phyloP scores from a whole-genome alignment of 345 rosid species.

The Dipteronia sinensis region DNA sequence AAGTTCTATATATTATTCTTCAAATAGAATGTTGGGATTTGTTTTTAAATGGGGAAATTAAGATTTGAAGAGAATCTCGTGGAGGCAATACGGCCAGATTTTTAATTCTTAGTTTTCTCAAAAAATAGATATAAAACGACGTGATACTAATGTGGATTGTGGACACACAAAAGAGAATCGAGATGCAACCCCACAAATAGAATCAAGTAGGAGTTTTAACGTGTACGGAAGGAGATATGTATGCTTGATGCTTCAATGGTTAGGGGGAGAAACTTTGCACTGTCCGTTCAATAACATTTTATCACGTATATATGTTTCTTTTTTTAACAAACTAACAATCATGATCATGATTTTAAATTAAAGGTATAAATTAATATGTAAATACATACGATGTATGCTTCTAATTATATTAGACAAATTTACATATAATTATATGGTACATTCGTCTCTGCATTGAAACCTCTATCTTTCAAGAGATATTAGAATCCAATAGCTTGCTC shows the following conservation, averaged over 20 bases:
- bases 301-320: neutral
- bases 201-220: neutral
- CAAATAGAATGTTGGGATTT: neutral
- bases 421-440: too few species aligned
- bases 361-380: too few species aligned
- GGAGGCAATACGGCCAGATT: neutral
- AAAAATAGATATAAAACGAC: too few species aligned
- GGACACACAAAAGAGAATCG: neutral
- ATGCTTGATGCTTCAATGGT: too few species aligned
- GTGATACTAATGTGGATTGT: too few species aligned
- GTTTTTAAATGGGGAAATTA: neutral
- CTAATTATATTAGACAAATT: too few species aligned
- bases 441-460: neutral
- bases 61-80: neutral
- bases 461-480: too few species aligned
- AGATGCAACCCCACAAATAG: too few species aligned
- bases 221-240: neutral
- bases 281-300: neutral
- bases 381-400: too few species aligned
- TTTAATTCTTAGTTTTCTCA: neutral
- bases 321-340: too few species aligned
- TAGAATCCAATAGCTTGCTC: neutral
- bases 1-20: neutral
- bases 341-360: neutral
- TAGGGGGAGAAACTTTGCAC: too few species aligned